Conservation (phyloP, 208 protist species). For the Tritrichomonas musculus region DNA sequence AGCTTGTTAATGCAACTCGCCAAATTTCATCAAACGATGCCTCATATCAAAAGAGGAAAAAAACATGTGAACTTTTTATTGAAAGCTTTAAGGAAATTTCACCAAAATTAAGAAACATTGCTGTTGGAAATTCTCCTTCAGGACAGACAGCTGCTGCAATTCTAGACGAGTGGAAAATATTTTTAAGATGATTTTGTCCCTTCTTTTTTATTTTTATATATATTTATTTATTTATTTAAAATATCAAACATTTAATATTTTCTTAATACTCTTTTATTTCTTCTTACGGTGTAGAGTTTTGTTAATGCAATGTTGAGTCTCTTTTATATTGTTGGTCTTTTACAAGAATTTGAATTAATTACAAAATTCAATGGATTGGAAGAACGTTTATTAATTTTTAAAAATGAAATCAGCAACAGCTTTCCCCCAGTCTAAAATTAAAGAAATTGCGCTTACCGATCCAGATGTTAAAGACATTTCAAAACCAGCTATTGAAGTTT, state of each 20-base stretch:
- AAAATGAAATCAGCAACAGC: neutral
- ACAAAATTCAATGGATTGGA: no score
- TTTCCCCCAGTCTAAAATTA: conserved; percentile 5
- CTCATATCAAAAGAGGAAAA: neutral
- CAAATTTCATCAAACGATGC: neutral
- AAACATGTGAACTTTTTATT: neutral
- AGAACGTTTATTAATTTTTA: no score
- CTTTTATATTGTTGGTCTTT: no score
- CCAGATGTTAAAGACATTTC: neutral
- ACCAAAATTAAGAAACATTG: neutral
- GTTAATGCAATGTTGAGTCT: no score
- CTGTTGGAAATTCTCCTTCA: neutral
- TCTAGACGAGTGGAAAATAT: conserved; percentile 4
- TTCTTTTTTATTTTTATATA: no score
- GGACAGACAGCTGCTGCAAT: neutral
- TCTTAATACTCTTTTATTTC: no score
- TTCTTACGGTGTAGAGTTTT: no score
- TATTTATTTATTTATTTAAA: no score
- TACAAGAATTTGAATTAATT: no score
- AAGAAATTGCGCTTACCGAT: neutral
- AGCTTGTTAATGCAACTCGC: neutral
- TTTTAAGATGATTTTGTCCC: neutral
- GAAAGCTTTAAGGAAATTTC: neutral
- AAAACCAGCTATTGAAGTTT: neutral
- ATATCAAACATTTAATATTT: no score